A percentile compares a stretch with the other conserved stretches of the same genome.
These are phyloP conservation scores for Blepharisma stoltei DNA, from an alignment of 73 alveolate genomes.

Conservation along the genomic window DNA sequence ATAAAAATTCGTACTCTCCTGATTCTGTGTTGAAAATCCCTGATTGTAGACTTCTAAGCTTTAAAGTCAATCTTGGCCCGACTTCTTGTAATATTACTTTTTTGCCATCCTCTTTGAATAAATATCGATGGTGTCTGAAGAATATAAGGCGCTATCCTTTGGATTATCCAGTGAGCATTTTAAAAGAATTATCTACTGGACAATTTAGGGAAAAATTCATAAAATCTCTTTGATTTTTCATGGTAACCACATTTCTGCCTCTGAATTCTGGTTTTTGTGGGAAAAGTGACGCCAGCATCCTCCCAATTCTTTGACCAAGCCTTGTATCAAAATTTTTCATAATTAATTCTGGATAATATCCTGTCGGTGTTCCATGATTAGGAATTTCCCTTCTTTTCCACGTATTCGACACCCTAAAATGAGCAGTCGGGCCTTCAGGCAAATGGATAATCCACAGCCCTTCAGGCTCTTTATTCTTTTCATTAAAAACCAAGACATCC, in stretches of 20 bases:
- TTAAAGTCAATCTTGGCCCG: slow-evolving; percentile 91
- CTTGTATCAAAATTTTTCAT: slow-evolving; percentile 91
- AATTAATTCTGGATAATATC: slow-evolving; percentile 93
- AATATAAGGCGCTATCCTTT: too few species aligned
- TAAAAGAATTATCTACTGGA: too few species aligned
- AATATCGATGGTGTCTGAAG: slow-evolving; percentile 88
- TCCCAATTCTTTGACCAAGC: slow-evolving; percentile 94
- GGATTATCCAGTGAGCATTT: too few species aligned
- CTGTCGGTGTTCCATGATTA: slow-evolving; percentile 86
- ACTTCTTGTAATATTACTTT: slow-evolving; percentile 85
- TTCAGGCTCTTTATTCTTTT: slow-evolving; percentile 84
- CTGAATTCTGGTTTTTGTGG: slow-evolving; percentile 85
- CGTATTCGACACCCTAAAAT: slow-evolving; percentile 88
- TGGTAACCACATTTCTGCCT: slow-evolving; percentile 83
- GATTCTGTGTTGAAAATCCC: slow-evolving; percentile 81
- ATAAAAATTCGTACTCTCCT: slow-evolving; percentile 87
- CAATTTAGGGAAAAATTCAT: too few species aligned
- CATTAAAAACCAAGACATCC: slow-evolving; percentile 87
- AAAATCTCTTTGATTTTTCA: slow-evolving; percentile 91
- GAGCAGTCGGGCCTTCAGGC: slow-evolving; percentile 99
- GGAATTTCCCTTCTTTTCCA: slow-evolving; percentile 80
- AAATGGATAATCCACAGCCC: slow-evolving; percentile 85
- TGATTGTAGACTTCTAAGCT: slow-evolving; percentile 69
- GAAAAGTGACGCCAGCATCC: slow-evolving; percentile 92
- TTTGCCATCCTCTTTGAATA: slow-evolving; percentile 58